Percentiles rank a stretch among this genome's conserved stretches.
Evolutionary conservation across 805 yeast species (phyloP).

Genomic region (Isabelozyma gotoi): DNA sequence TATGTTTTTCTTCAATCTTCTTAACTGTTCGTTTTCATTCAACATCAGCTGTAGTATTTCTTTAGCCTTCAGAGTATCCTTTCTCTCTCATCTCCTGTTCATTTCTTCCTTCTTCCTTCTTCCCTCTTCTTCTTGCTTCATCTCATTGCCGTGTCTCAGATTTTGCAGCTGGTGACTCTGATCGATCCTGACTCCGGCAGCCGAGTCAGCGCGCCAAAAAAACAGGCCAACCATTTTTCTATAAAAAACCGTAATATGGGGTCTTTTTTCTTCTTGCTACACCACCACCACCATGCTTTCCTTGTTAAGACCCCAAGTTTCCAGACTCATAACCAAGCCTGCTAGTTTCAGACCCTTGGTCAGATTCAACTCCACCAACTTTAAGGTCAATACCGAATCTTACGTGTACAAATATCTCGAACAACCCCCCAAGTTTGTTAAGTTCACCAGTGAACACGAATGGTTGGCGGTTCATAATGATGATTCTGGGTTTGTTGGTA

Average conservation of each 20-base stretch:
- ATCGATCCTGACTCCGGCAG: too few relatives aligned
- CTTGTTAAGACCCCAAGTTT: constrained; percentile 1
- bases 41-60: too few relatives aligned
- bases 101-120: too few relatives aligned
- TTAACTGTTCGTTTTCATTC: too few relatives aligned
- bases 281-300: constrained; percentile 1
- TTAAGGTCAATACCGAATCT: constrained; percentile 36
- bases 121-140: too few relatives aligned
- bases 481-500: constrained; percentile 82
- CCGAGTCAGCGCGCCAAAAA: neutral
- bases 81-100: too few relatives aligned
- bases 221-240: neutral
- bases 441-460: constrained; percentile 89
- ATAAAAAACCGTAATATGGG: neutral
- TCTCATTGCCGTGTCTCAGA: too few relatives aligned
- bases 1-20: too few relatives aligned
- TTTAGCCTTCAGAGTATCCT: too few relatives aligned
- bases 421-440: constrained; percentile 48
- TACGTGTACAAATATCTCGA: constrained; percentile 38
- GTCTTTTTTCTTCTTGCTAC: neutral
- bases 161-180: too few relatives aligned
- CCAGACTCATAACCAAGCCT: constrained; percentile 6
- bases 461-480: constrained; percentile 89
- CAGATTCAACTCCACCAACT: constrained; percentile 29
- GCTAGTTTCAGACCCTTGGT: neutral